Evolutionary conservation across 176 grass and related monocot species (phyloP).

Genomic region (bread wheat (Triticum aestivum)): DNA sequence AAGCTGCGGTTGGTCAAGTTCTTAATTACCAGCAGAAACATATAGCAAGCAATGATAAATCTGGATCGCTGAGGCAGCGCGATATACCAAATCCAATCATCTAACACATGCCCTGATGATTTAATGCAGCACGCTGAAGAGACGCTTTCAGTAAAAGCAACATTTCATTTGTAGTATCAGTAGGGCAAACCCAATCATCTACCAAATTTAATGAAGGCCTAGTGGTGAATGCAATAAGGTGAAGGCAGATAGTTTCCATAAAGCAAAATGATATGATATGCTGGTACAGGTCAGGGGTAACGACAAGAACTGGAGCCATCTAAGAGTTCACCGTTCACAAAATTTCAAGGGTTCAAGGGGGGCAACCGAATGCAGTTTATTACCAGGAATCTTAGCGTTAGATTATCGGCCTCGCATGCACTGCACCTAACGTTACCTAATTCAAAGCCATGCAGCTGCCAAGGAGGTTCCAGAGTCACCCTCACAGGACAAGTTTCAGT

Average conservation of each 20-base stretch:
- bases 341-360: neutral
- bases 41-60: neutral
- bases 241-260: neutral
- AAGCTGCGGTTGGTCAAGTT: neutral
- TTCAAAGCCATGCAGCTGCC: neutral
- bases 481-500: neutral
- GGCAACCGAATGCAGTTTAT: neutral
- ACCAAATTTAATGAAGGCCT: neutral
- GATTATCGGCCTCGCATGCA: neutral
- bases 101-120: neutral
- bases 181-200: neutral
- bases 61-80: no score
- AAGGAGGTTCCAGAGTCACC: neutral
- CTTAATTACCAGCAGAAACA: neutral
- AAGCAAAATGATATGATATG: neutral
- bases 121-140: neutral
- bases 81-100: no score
- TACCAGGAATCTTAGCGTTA: neutral
- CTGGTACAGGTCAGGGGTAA: neutral
- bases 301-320: neutral
- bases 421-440: neutral
- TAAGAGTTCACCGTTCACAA: neutral
- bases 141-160: no score
- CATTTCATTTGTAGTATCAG: neutral
- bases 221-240: neutral